Evolutionary conservation across 805 yeast species (phyloP), one percentile per base, ranked within the genome.

Genomic region (Ogataea trehalophila): DNA sequence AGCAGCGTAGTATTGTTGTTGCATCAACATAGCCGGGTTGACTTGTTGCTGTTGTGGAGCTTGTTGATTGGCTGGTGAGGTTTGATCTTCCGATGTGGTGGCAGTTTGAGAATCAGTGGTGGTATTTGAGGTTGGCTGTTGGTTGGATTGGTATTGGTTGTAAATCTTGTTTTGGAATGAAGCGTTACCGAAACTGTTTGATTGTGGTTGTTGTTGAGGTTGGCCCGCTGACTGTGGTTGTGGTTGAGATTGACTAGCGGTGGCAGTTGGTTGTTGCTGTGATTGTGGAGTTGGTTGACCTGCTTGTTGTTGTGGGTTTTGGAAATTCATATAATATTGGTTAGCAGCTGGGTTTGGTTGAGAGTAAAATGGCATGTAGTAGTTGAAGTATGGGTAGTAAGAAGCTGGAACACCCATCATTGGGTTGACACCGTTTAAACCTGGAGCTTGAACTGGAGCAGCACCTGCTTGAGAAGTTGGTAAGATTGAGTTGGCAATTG

Each of bases 301-400:
- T n/a, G 18, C 33, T 40, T 39, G 51, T 48, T 44, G 53, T 45
- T 51, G 58, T 36, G 52, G 55, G 59, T 42, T 48, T 58, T 29
- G 50, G 56, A 41, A 45, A 49, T 39, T 49, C 50, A 43, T 44
- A 54, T n/a, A 18, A 46, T 41, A 57, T 41, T 54, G 53, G 47
- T 59, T 60, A 39, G 59, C 57, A 46, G 57, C 62, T 44, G 65
- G 60, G 45, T 55, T 51, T 43, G 62, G 62, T 50, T 60, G 65
- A 16, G 53, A 52, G 54, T 62, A 58, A 53, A 55, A 60, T 38
- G 64, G 65, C 41, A 57, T 51, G 45, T 62, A 63, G 53, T 62
- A 63, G 58, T 60, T 60, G 59, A 57, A 61, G 56, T 57, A 64
- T 45, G 64, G 66, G 54, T 58, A 63, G 52, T 55, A 60, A 17